Evolutionary conservation across 257 asterid genomes (phyloP).

Genomic region (Hygrophila difformis): DNA sequence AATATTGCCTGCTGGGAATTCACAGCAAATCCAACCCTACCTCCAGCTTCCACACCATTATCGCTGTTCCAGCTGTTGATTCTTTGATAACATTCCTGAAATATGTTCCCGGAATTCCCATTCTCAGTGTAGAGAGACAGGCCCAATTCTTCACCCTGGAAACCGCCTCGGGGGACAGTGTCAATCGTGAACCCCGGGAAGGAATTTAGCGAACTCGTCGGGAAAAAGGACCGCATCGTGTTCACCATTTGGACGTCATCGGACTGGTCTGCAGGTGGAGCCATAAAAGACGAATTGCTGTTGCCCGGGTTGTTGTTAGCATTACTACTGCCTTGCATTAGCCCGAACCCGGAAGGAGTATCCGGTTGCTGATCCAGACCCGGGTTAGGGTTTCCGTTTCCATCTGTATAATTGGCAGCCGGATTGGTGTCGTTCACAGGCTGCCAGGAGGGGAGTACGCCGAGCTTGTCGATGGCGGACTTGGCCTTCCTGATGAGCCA

Average conservation of each 20-base stretch:
- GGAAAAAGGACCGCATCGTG: constrained; percentile 30
- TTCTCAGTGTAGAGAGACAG: constrained; percentile 32
- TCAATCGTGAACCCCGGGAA: constrained; percentile 19
- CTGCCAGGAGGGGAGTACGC: constrained; percentile 7
- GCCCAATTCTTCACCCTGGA: constrained; percentile 36
- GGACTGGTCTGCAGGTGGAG: background rate
- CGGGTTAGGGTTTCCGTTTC: constrained; percentile 19
- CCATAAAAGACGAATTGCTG: constrained; percentile 14
- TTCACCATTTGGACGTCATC: constrained; percentile 20
- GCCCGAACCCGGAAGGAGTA: constrained; percentile 12
- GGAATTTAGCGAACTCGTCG: constrained; percentile 12
- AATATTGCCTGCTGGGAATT: constrained; percentile 15
- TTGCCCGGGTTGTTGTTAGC: background rate
- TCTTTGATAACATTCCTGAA: constrained; percentile 23
- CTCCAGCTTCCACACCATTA: constrained; percentile 9
- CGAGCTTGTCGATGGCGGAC: constrained; percentile 36
- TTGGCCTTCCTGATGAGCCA: constrained; percentile 55
- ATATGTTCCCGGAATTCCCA: constrained; percentile 12
- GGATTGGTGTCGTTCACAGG: background rate
- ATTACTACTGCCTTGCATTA: constrained; percentile 15
- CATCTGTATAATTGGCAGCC: constrained; percentile 5
- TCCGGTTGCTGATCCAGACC: constrained; percentile 7
- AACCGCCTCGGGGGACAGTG: constrained; percentile 16
- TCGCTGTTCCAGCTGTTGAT: constrained; percentile 21
- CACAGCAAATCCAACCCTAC: constrained; percentile 24